phyloP scores from a whole-genome alignment of 2,329 filamentous ascomycete genomes.

The Fusarium oxysporum region DNA sequence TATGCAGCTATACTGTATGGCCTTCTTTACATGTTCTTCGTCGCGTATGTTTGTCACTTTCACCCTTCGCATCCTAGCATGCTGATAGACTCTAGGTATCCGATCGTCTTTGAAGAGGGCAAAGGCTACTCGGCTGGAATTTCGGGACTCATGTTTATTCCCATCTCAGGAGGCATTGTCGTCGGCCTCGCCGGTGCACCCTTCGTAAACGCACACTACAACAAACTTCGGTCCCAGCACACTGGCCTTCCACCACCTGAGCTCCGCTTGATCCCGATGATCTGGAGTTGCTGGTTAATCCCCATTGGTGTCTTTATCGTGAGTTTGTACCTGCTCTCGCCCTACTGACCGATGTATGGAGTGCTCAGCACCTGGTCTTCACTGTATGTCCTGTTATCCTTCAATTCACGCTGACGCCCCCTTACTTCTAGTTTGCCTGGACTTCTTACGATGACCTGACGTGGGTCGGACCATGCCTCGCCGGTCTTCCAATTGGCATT shows the following conservation, averaged over 20 bases:
- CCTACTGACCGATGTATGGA: not conserved
- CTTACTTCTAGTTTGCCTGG: not conserved
- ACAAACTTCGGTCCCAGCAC: not conserved
- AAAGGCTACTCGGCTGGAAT: not conserved
- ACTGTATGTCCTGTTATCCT: too few relatives aligned
- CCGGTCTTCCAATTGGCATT: not conserved
- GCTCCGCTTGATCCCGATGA: not conserved
- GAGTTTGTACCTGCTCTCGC: not conserved
- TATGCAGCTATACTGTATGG: not conserved
- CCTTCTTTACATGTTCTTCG: not conserved
- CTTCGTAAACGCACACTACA: not conserved
- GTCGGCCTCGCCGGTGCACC: not conserved
- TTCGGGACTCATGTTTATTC: not conserved
- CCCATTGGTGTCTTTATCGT: not conserved
- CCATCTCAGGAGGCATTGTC: not conserved
- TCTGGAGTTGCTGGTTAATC: not conserved
- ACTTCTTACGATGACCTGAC: not conserved
- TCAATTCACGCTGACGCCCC: not conserved
- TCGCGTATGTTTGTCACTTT: not conserved
- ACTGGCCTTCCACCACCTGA: not conserved
- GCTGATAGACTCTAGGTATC: not conserved
- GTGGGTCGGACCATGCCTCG: not conserved
- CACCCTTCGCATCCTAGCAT: not conserved
- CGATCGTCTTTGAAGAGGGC: not conserved
- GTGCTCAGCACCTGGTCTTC: too few relatives aligned